phyloP scores from a whole-genome alignment of 495 filamentous ascomycete genomes.

The Penicillium psychrofluorescens region DNA sequence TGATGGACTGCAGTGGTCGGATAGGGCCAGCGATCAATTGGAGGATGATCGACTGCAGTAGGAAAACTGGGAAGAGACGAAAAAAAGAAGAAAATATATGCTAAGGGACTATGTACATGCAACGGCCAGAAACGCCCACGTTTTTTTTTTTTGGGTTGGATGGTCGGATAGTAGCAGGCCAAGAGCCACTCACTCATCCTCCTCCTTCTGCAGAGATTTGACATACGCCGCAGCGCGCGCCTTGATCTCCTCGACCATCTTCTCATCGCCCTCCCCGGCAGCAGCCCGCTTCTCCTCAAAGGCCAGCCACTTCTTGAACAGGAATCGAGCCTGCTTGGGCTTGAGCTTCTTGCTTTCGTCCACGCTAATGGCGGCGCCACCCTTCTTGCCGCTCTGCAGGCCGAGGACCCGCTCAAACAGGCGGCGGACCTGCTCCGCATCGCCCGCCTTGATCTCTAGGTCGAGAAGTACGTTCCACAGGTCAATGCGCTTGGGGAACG shows the following conservation, averaged over 20 bases:
- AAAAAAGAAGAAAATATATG: conserved; percentile 4
- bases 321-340: conserved; percentile 64
- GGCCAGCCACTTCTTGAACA: conserved; percentile 77
- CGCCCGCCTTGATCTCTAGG: conserved; percentile 65
- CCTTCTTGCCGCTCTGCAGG: conserved; percentile 50
- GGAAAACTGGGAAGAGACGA: neutral
- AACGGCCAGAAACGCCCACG: conserved; percentile 21
- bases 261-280: conserved; percentile 51
- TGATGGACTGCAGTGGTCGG: too few relatives aligned
- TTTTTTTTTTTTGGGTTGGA: conserved; percentile 16
- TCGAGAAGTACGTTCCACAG: conserved; percentile 89
- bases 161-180: too few relatives aligned
- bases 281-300: conserved; percentile 60
- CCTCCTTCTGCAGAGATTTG: conserved; percentile 45
- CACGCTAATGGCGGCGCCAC: conserved; percentile 16
- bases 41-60: too few relatives aligned
- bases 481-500: conserved; percentile 82
- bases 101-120: conserved; percentile 19
- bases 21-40: too few relatives aligned
- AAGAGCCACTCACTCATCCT: neutral
- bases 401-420: conserved; percentile 73
- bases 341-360: conserved; percentile 47
- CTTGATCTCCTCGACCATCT: conserved; percentile 64
- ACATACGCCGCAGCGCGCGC: conserved; percentile 67
- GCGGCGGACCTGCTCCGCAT: conserved; percentile 58